A percentile compares a stretch with the other conserved stretches of the same genome.
Evolutionary conservation across 164 flowering plant species (phyloP).

Genomic region (Brasenia schreberi): DNA sequence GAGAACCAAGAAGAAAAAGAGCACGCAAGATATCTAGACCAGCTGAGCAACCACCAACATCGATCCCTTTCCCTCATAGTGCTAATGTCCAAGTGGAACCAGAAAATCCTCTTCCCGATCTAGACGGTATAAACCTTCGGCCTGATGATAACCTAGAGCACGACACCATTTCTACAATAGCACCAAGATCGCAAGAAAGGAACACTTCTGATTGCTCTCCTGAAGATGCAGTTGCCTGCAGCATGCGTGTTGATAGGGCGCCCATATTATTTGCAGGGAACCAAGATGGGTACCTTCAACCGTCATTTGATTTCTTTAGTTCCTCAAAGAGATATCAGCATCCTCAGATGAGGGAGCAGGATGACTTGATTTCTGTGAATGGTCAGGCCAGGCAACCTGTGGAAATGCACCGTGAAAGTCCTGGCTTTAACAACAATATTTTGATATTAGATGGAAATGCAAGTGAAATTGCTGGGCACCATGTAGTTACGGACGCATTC

Average conservation of each 20-base stretch:
- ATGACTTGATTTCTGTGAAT: constrained; percentile 16
- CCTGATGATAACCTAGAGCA: constrained; percentile 15
- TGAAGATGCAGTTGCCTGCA: constrained; percentile 18
- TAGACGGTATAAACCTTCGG: constrained; percentile 20
- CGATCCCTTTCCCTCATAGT: background rate
- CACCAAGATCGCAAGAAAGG: constrained; percentile 20
- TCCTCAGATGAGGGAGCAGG: constrained; percentile 14
- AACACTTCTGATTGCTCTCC: constrained; percentile 19
- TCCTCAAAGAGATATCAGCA: constrained; percentile 18
- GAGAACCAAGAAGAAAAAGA: constrained; percentile 24
- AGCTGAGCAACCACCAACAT: constrained; percentile 12
- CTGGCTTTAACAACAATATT: constrained; percentile 3
- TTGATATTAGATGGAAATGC: constrained; percentile 14
- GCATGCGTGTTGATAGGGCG: constrained; percentile 29
- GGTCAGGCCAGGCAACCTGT: constrained; percentile 18
- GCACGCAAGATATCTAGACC: constrained; percentile 9
- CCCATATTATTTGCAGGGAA: constrained; percentile 23
- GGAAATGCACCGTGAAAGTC: constrained; percentile 6
- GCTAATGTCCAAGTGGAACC: constrained; percentile 15
- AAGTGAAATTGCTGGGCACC: constrained; percentile 16
- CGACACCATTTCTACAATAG: constrained; percentile 13
- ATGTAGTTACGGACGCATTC: constrained; percentile 30
- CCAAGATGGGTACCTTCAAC: constrained; percentile 24
- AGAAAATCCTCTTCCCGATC: constrained; percentile 28
- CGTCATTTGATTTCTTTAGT: constrained; percentile 17